Base-by-base conservation (phyloP, 495 filamentous ascomycete genomes). In the Astrocystis sublimbata region DNA sequence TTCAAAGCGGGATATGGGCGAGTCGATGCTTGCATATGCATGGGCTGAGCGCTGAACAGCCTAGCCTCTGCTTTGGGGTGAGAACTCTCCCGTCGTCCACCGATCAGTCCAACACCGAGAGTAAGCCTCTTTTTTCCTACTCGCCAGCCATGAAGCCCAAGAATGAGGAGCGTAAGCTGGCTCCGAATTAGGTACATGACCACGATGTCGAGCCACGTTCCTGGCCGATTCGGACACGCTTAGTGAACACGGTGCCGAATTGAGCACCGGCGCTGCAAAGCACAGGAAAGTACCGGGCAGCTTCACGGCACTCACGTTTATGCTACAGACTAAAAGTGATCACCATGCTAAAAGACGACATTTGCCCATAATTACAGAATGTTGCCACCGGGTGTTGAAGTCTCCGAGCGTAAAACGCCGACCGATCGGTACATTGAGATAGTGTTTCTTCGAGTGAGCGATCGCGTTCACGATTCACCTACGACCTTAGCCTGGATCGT, bases 111-210 rank as follows among this genome's bases (percentile, higher is more conserved):
- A 55, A 40, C 35, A 42, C 51, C 35, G 28, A 24, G 41, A 6
- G 19, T 42, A 17, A 35, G 33, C 19, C n/a, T n/a, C n/a, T n/a
- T n/a, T n/a, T 54, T 33, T 4, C 4, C 33, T 36, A 35, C 35
- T 30, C 36, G 30, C 36, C 10, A 30, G 51, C 33, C 35, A 42
- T 55, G 19, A 23, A 55, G 35, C 33, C 36, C 52, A 35, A 54
- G 30, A 19, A 28, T 40, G 9, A 4, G 28, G 15, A 23, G 8
- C 15, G 43, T 45, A 35, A 45, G 54, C 40, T 30, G 26, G 33
- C 33, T 60, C 35, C 46, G 36, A 33, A 52, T 60, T 60, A 61
- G 47, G 47, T 53, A 61, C 58, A 61, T 61, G 58, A 60, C 30
- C 49, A 45, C 33, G 58, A 41, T 43, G 45, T 24, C 28, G 36